These are phyloP conservation scores for Breynia disticha DNA, from an alignment of 441 rosid genomes.

Conservation along the genomic window DNA sequence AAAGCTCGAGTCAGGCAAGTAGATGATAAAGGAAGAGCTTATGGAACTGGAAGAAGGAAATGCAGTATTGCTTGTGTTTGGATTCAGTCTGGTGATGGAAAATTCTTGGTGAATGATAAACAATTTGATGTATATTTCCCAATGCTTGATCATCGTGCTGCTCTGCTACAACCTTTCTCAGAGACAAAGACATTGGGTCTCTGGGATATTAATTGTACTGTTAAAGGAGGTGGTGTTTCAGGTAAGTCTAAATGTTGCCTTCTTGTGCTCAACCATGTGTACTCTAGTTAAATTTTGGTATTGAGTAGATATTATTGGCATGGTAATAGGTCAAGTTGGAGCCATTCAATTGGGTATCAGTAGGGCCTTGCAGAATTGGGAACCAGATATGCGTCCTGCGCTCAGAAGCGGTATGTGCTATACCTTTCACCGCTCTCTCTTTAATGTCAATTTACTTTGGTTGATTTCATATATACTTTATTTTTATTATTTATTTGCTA, in stretches of 20 bases:
- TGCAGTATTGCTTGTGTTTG: slow-evolving; percentile 89
- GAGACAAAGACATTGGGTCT: slow-evolving; percentile 94
- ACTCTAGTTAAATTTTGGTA: too few relatives aligned
- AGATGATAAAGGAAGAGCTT: slow-evolving; percentile 81
- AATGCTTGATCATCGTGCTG: slow-evolving; percentile 87
- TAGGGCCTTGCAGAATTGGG: slow-evolving; percentile 91
- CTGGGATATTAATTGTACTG: slow-evolving; percentile 81
- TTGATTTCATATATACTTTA: too few relatives aligned
- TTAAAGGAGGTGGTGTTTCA: slow-evolving; percentile 85
- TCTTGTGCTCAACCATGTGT: background rate
- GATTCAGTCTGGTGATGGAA: slow-evolving; percentile 78
- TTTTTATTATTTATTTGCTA: too few relatives aligned
- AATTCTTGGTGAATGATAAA: slow-evolving; percentile 63
- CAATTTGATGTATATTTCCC: slow-evolving; percentile 82
- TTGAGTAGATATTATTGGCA: slow-evolving; percentile 4
- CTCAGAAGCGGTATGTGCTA: slow-evolving; percentile 59
- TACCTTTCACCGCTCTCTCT: background rate
- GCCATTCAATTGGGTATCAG: slow-evolving; percentile 86
- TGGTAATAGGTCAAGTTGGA: slow-evolving; percentile 84
- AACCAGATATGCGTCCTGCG: slow-evolving; percentile 74
- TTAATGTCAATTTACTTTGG: too few relatives aligned
- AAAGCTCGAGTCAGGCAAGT: slow-evolving; percentile 75
- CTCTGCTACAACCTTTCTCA: slow-evolving; percentile 78
- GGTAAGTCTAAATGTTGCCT: slow-evolving; percentile 31
- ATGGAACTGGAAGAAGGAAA: slow-evolving; percentile 94